Evolutionary conservation across 305 asterid genomes (phyloP).

Genomic region (Fraxinus angustifolia): DNA sequence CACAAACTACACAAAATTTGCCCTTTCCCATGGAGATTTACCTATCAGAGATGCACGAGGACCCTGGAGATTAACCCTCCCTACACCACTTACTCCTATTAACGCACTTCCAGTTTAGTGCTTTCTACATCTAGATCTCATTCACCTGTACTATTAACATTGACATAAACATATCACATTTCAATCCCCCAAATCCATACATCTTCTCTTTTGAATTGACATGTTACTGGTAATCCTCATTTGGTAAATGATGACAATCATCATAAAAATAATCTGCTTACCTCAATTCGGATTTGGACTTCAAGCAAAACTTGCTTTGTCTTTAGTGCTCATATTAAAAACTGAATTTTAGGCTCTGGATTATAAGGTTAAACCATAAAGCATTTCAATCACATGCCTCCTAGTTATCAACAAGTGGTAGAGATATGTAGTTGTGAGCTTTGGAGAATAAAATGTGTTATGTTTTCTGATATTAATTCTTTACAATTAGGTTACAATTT

Average conservation of each 20-base stretch:
- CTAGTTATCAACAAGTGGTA: background rate
- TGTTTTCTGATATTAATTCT: background rate
- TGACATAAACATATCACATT: too few species aligned
- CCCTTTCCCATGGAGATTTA: background rate
- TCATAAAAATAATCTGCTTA: background rate
- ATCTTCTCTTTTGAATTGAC: too few species aligned
- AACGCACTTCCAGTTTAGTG: too few species aligned
- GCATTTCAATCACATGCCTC: background rate
- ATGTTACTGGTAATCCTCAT: too few species aligned
- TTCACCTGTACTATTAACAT: too few species aligned
- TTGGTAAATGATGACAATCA: too few species aligned
- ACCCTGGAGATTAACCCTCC: too few species aligned
- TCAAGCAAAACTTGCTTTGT: background rate
- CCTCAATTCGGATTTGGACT: background rate
- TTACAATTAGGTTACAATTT: background rate
- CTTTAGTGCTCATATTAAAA: background rate
- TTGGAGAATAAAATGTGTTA: background rate
- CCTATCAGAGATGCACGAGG: background rate
- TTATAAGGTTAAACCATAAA: background rate
- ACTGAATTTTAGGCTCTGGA: background rate
- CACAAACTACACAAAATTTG: background rate
- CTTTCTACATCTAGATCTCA: too few species aligned
- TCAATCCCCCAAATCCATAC: too few species aligned
- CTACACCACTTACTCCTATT: too few species aligned
- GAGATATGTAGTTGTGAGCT: background rate